Evolutionary conservation across 1,284 basidiomycete species (phyloP).

Genomic region (Baeospora myosura): DNA sequence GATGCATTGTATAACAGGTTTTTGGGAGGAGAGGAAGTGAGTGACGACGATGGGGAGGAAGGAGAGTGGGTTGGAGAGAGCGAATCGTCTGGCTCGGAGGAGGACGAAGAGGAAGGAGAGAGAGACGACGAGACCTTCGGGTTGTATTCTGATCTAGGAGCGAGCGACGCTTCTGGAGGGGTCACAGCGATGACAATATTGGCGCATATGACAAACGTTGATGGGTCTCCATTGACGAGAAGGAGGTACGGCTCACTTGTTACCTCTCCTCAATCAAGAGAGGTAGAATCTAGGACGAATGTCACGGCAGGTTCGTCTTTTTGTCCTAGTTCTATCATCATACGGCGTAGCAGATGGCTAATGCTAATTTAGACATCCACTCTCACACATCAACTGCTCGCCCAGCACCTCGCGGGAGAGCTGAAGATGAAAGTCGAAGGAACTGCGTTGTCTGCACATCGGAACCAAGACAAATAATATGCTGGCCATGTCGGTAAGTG

Average conservation of each 20-base stretch:
- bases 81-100: conserved; percentile 18
- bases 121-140: conserved; percentile 16
- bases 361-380: too few species aligned
- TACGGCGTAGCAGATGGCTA: background rate
- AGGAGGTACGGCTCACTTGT: conserved; percentile 16
- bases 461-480: conserved; percentile 64
- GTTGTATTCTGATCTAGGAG: conserved; percentile 14
- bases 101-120: conserved; percentile 19
- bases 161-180: conserved; percentile 8
- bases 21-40: conserved; percentile 54
- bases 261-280: conserved; percentile 3
- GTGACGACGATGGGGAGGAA: conserved; percentile 53
- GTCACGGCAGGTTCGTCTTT: background rate
- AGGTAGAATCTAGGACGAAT: background rate
- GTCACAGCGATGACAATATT: conserved; percentile 16
- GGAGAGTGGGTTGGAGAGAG: conserved; percentile 11
- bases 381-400: background rate
- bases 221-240: conserved; percentile 16
- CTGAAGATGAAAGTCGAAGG: conserved; percentile 29
- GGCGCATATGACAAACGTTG: conserved; percentile 18
- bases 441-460: conserved; percentile 68
- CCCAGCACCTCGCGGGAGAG: conserved; percentile 7
- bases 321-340: conserved; percentile 1
- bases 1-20: conserved; percentile 47
- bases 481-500: conserved; percentile 71